A percentile compares a stretch with the other conserved stretches of the same genome.
phyloP scores from a whole-genome alignment of 2,329 filamentous ascomycete genomes.

The Blastomyces silverae region DNA sequence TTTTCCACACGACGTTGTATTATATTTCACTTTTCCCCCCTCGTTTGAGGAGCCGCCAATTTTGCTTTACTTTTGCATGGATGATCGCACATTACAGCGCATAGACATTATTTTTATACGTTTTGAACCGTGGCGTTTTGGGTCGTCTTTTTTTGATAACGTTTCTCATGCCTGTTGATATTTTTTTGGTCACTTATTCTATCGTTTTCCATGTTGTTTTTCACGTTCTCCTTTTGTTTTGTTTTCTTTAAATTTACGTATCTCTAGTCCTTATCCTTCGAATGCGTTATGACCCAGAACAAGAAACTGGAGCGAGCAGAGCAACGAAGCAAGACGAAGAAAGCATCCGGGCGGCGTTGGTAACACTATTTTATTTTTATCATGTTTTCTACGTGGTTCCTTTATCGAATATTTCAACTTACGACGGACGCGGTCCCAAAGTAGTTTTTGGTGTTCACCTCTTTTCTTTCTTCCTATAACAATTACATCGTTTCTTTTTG shows the following conservation, averaged over 20 bases:
- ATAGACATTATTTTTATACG: background rate
- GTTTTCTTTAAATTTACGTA: conserved; percentile 4
- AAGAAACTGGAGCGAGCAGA: background rate
- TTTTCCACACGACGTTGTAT: conserved; percentile 12
- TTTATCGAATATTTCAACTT: background rate
- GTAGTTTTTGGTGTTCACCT: no score
- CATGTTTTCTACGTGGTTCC: background rate
- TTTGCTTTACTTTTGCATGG: background rate
- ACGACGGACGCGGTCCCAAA: no score
- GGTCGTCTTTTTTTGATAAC: background rate
- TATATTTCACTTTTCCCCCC: background rate
- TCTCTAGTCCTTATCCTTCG: background rate
- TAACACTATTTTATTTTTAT: background rate
- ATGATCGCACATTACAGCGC: background rate
- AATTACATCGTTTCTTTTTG: background rate
- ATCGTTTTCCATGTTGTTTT: conserved; percentile 10
- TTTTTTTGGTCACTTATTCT: conserved; percentile 3
- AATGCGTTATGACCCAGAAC: background rate
- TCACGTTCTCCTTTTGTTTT: conserved; percentile 6
- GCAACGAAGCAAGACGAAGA: background rate
- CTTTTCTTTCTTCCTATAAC: background rate
- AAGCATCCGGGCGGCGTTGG: background rate
- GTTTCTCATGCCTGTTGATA: background rate
- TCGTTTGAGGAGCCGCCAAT: background rate
- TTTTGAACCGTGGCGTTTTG: background rate